Evolutionary conservation across 2,329 filamentous ascomycete genomes (phyloP).

Genomic region (Xylaria sp.): DNA sequence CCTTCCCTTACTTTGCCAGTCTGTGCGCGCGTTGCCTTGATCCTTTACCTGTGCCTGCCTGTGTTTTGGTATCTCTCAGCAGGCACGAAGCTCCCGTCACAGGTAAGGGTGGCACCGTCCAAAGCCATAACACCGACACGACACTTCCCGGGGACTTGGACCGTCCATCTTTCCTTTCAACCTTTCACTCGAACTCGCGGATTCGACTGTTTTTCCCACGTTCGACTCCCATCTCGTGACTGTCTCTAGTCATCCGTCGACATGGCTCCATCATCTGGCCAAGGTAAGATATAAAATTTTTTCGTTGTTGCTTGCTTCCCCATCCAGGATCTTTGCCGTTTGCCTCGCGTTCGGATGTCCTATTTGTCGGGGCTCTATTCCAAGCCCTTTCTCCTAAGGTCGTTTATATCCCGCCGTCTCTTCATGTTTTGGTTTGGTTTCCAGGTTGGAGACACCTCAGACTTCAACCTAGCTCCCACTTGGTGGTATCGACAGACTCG

Average conservation of each 20-base stretch:
- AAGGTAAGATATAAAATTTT: conserved; percentile 10
- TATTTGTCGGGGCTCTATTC: background rate
- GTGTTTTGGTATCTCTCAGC: too few species aligned
- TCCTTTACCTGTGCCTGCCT: too few species aligned
- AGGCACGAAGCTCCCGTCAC: too few species aligned
- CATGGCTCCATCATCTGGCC: conserved; percentile 2
- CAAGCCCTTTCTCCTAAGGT: background rate
- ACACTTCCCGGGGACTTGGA: too few species aligned
- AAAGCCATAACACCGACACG: too few species aligned
- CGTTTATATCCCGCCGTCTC: background rate
- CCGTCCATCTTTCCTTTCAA: background rate
- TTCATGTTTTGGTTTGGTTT: background rate
- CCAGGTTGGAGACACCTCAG: background rate
- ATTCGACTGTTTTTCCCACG: background rate
- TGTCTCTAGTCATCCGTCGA: background rate
- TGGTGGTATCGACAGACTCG: background rate
- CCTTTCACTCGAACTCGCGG: background rate
- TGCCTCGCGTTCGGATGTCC: background rate
- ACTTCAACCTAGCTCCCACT: background rate
- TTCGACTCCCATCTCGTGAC: background rate
- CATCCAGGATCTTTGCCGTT: background rate
- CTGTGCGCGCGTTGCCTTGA: too few species aligned
- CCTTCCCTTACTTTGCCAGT: too few species aligned
- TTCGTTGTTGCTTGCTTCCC: background rate
- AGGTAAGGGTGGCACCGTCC: too few species aligned